A percentile compares a stretch with the other conserved stretches of the same genome.
Conservation (phyloP, 768 basidiomycete genomes). For the Suillus americanus region DNA sequence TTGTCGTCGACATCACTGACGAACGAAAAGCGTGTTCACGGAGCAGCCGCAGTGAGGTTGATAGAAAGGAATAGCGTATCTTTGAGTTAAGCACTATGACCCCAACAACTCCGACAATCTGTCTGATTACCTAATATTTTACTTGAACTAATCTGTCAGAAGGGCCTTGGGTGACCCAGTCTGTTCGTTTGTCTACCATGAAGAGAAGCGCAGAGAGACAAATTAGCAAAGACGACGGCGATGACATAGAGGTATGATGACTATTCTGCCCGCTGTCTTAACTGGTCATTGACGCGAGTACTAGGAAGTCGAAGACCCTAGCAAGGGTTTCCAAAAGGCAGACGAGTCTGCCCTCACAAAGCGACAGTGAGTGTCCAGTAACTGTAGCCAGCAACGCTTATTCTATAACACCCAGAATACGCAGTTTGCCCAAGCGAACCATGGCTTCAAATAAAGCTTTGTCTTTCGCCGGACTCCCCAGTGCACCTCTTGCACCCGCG, state of each 20-base stretch:
- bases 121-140: slow-evolving; percentile 22
- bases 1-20: slow-evolving; percentile 56
- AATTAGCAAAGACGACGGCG: slow-evolving; percentile 55
- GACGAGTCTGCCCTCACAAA: slow-evolving; percentile 53
- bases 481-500: slow-evolving; percentile 23
- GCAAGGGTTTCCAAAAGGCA: slow-evolving; percentile 55
- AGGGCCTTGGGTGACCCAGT: background rate
- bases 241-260: slow-evolving; percentile 33
- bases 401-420: slow-evolving; percentile 48
- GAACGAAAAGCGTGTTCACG: slow-evolving; percentile 11
- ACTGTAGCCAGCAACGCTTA: background rate
- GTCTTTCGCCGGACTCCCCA: slow-evolving; percentile 24
- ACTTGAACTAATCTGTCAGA: slow-evolving; percentile 7
- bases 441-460: slow-evolving; percentile 20
- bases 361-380: slow-evolving; percentile 49
- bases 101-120: slow-evolving; percentile 14
- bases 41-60: slow-evolving; percentile 6
- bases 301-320: slow-evolving; percentile 45
- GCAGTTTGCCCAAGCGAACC: slow-evolving; percentile 57
- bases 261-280: background rate
- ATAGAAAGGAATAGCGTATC: slow-evolving; percentile 6
- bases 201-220: slow-evolving; percentile 78
- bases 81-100: slow-evolving; percentile 3
- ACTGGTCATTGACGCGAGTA: slow-evolving; percentile 4
- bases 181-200: slow-evolving; percentile 38